Evolutionary conservation across 208 protist species (phyloP), one percentile per base, ranked within the genome.

Genomic region (Acanthamoeba lugdunensis): DNA sequence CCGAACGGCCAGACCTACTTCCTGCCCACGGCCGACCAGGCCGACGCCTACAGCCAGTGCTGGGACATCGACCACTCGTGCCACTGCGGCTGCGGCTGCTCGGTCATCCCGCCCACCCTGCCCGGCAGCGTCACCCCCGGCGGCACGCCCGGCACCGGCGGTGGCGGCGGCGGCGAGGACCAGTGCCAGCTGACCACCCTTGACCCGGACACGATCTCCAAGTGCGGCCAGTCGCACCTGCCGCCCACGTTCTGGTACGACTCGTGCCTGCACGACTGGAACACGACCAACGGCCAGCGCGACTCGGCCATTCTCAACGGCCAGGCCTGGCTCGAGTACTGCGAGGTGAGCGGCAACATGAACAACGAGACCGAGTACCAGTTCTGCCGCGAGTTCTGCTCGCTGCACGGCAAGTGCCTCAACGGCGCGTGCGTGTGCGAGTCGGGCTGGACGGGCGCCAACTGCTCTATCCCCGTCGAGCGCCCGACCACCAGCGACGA

Each of bases 361-460:
- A 71, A 61, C 37, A 61, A 90, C 52, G 82, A 90, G 28, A 67
- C 48, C 61, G 28, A 90, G 0, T 71, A 45, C 41, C 56, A 71
- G 56, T 71, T 90, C 82, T 90, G 82, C 82, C 56, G 61, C 52
- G 82, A 90, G 56, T 90, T 90, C 56, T 90, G 82, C 82, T 71
- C 52, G 30, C 52, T 90, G 9, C 45, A 90, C 30, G 82, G 82
- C 28, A 23, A 90, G 30, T 90, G 82, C 61, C 48, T 90, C 25
- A 33, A 69, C 82, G 82, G 82, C 33, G n/a, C 63, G 61, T 90
- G 82, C 61, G 82, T 90, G 61, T 90, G 82, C 82, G 82, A 61
- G 54, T n/a, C 54, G 1, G 82, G 82, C 21, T 90, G 82, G 82
- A 90, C 82, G 6, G 82, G 82, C 82, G 5, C 82, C 52, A 67